phyloP scores from a whole-genome alignment of 768 basidiomycete genomes.

The Lactifluus piperatus region DNA sequence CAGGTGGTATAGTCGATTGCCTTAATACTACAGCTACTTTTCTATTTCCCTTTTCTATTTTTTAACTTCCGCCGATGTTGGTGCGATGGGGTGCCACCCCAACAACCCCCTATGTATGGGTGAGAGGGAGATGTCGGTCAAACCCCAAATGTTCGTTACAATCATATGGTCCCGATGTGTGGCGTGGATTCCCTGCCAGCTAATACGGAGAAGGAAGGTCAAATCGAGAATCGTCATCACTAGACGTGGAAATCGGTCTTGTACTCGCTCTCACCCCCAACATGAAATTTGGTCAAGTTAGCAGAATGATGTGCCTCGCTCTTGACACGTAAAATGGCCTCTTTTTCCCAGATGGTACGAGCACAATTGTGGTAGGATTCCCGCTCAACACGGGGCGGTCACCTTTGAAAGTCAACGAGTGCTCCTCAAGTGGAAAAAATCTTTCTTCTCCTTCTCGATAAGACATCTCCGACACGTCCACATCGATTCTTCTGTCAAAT shows the following conservation, averaged over 20 bases:
- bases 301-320: neutral
- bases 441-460: neutral
- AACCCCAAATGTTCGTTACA: neutral
- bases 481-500: neutral
- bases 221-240: slow-evolving; percentile 1
- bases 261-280: neutral
- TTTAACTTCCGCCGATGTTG: slow-evolving; percentile 1
- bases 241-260: neutral
- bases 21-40: neutral
- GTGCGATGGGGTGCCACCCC: neutral
- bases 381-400: neutral
- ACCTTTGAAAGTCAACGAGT: neutral
- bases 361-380: neutral
- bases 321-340: slow-evolving; percentile 8
- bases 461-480: neutral
- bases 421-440: neutral
- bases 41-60: neutral
- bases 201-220: neutral
- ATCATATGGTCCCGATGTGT: neutral
- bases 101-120: neutral
- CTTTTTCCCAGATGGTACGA: neutral
- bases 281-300: neutral
- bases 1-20: slow-evolving; percentile 9
- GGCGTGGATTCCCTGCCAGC: slow-evolving; percentile 1
- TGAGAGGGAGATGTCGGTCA: neutral